Conservation (phyloP, 345 rosid genomes). For the Citrus cavaleriei region DNA sequence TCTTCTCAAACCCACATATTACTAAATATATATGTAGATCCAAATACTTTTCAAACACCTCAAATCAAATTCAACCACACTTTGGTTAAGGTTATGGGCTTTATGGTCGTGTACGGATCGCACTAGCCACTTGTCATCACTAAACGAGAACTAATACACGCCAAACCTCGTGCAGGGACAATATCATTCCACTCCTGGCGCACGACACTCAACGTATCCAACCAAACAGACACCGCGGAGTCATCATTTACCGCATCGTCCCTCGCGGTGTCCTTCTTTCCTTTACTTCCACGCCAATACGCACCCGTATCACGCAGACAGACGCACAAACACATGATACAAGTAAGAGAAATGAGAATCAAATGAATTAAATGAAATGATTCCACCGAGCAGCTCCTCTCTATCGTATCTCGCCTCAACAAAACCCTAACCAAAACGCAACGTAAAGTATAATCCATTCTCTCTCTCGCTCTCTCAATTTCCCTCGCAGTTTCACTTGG, state of each 20-base stretch:
- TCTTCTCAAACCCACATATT: too few species aligned
- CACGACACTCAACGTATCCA: background rate
- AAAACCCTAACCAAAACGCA: conserved; percentile 6
- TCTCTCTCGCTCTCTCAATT: background rate
- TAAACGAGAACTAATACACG: background rate
- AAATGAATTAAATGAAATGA: background rate
- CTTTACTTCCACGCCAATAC: background rate
- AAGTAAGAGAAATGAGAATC: background rate
- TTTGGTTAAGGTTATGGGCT: background rate
- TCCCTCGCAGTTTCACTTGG: conserved; percentile 5
- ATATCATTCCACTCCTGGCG: background rate
- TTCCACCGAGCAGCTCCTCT: background rate
- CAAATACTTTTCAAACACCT: background rate
- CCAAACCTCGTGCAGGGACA: conserved; percentile 4
- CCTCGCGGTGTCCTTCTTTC: too few species aligned
- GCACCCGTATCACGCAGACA: background rate
- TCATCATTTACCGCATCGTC: background rate
- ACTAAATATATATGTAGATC: too few species aligned
- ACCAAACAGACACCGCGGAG: background rate
- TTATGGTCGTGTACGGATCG: too few species aligned
- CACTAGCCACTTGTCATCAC: background rate
- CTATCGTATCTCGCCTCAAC: background rate
- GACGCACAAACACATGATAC: background rate
- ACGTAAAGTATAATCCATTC: background rate
- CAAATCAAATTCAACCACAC: background rate